Evolutionary conservation across 495 filamentous ascomycete species (phyloP).

Genomic region (Lasiosphaeria ovina): DNA sequence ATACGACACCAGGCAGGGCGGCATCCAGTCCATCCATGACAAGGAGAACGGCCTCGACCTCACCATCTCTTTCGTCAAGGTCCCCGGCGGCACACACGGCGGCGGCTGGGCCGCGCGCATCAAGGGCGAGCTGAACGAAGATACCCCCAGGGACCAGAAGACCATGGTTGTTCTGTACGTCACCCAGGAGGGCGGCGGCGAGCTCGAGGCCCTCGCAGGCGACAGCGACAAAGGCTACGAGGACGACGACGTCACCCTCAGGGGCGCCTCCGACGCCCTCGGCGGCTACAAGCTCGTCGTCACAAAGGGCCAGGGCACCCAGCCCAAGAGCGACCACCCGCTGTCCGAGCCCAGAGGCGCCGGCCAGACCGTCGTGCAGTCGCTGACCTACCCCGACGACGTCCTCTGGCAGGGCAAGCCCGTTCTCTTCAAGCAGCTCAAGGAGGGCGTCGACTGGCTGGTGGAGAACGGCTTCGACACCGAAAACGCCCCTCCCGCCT

Average conservation of each 20-base stretch:
- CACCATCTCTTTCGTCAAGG: slow-evolving; percentile 88
- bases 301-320: slow-evolving; percentile 61
- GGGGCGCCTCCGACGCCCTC: slow-evolving; percentile 68
- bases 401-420: slow-evolving; percentile 85
- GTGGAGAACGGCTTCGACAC: slow-evolving; percentile 65
- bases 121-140: slow-evolving; percentile 74
- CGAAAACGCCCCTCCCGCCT: slow-evolving; percentile 73
- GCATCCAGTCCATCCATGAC: slow-evolving; percentile 86
- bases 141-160: slow-evolving; percentile 59
- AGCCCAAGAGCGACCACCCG: slow-evolving; percentile 60
- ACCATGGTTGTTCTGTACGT: slow-evolving; percentile 80
- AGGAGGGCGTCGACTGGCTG: slow-evolving; percentile 67
- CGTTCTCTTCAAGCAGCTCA: slow-evolving; percentile 74
- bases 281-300: slow-evolving; percentile 84
- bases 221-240: slow-evolving; percentile 59
- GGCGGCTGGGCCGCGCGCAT: slow-evolving; percentile 90
- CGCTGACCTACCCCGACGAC: slow-evolving; percentile 62
- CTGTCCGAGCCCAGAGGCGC: slow-evolving; percentile 60
- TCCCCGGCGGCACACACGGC: slow-evolving; percentile 82
- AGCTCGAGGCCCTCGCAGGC: slow-evolving; percentile 54
- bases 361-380: slow-evolving; percentile 77
- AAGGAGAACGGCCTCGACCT: slow-evolving; percentile 83
- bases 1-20: slow-evolving; percentile 85
- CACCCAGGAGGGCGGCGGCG: slow-evolving; percentile 70
- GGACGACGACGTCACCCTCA: slow-evolving; percentile 65